A percentile compares a stretch with the other conserved stretches of the same genome.
phyloP scores from a whole-genome alignment of 2,329 filamentous ascomycete species.

The Calonectria leucothoes region DNA sequence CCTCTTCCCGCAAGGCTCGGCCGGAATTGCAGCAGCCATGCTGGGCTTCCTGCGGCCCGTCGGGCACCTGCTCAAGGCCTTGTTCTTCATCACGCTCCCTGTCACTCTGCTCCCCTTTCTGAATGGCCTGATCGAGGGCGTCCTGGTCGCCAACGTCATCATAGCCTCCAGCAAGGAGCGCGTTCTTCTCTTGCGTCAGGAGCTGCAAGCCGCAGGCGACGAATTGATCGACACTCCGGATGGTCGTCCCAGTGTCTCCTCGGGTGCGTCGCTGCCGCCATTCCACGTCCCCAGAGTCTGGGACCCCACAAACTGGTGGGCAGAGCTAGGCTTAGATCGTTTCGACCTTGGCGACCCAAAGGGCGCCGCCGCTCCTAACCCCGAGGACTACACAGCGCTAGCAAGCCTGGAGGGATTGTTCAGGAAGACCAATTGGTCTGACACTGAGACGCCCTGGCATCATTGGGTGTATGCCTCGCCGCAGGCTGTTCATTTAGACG shows the following conservation, averaged over 20 bases:
- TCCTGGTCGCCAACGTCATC: background rate
- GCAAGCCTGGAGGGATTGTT: background rate
- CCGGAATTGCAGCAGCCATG: background rate
- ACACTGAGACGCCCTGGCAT: background rate
- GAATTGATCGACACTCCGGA: background rate
- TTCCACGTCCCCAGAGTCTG: slow-evolving; percentile 11
- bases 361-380: background rate
- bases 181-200: background rate
- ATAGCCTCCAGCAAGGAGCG: background rate
- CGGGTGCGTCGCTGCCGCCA: background rate
- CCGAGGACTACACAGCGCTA: background rate
- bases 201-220: background rate
- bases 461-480: background rate
- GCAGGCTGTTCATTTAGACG: background rate
- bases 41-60: slow-evolving; percentile 1
- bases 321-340: slow-evolving; percentile 1
- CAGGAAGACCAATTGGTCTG: background rate
- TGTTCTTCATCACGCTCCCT: slow-evolving; percentile 14
- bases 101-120: slow-evolving; percentile 15
- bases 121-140: slow-evolving; percentile 15
- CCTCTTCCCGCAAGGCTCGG: background rate
- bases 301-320: slow-evolving; percentile 17
- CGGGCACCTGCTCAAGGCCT: background rate
- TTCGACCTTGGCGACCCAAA: slow-evolving; percentile 1
- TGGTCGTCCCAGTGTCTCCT: background rate